Evolutionary conservation across 2,329 filamentous ascomycete genomes (phyloP).

Genomic region (Penicillium brasilianum): DNA sequence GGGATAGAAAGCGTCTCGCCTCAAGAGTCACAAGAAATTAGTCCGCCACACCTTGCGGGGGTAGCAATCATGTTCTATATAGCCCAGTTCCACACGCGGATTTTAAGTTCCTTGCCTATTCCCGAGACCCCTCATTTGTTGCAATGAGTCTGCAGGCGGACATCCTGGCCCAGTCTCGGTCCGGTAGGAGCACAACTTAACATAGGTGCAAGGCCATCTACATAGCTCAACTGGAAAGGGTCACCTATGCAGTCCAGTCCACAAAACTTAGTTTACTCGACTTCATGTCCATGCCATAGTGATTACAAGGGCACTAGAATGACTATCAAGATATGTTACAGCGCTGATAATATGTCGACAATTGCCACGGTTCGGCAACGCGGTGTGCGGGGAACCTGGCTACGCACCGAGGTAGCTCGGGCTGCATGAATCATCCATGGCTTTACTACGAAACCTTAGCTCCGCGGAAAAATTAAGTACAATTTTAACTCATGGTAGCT

Average conservation of each 20-base stretch:
- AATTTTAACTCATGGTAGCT: constrained; percentile 47
- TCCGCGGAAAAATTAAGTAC: background rate
- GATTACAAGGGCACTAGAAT: too few species aligned
- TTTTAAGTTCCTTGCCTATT: background rate
- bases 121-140: constrained; percentile 12
- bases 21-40: background rate
- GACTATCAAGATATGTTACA: background rate
- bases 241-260: background rate
- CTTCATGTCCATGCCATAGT: background rate
- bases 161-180: background rate
- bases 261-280: background rate
- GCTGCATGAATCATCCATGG: background rate
- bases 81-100: background rate
- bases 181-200: background rate
- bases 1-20: background rate
- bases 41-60: background rate
- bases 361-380: background rate
- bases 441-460: background rate
- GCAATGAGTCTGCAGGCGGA: too few species aligned
- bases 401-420: constrained; percentile 9
- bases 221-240: background rate
- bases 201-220: background rate
- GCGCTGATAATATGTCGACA: background rate
- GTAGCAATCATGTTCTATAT: background rate
- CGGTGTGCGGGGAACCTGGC: constrained; percentile 22